Conservation (phyloP, 148 eudicot genomes). For the Rheum nobile region DNA sequence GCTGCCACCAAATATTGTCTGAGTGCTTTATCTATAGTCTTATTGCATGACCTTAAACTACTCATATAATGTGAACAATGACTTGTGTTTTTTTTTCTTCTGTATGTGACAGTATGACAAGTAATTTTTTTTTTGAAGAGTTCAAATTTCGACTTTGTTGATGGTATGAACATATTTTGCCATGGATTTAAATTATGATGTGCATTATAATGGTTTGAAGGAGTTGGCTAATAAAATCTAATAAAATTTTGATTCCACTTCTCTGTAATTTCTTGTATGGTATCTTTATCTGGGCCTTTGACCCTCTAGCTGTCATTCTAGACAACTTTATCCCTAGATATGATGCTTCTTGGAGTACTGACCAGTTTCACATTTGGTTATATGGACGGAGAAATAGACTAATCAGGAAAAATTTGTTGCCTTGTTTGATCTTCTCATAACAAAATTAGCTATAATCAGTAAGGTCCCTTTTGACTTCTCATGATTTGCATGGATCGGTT, state of each 20-base stretch:
- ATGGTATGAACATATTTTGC: background rate
- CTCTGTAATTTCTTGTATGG: background rate
- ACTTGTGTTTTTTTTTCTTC: background rate
- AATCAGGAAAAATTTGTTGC: background rate
- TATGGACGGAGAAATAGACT: background rate
- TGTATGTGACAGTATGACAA: background rate
- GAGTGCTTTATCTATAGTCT: background rate
- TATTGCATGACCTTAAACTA: background rate
- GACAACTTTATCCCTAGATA: background rate
- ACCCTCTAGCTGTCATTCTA: background rate
- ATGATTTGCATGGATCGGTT: background rate
- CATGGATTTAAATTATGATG: background rate
- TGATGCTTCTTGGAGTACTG: background rate
- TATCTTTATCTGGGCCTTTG: background rate
- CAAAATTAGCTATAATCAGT: background rate
- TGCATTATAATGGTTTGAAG: background rate
- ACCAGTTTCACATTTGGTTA: background rate
- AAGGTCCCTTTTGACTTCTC: background rate
- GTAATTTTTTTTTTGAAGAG: background rate
- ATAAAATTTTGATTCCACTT: background rate
- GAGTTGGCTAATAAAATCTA: background rate
- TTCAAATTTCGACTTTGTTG: background rate
- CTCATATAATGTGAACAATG: background rate
- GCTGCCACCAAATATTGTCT: background rate
- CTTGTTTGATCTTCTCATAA: background rate